Evolutionary conservation across 768 basidiomycete genomes (phyloP).

Genomic region (Leucosporidium scottii): DNA sequence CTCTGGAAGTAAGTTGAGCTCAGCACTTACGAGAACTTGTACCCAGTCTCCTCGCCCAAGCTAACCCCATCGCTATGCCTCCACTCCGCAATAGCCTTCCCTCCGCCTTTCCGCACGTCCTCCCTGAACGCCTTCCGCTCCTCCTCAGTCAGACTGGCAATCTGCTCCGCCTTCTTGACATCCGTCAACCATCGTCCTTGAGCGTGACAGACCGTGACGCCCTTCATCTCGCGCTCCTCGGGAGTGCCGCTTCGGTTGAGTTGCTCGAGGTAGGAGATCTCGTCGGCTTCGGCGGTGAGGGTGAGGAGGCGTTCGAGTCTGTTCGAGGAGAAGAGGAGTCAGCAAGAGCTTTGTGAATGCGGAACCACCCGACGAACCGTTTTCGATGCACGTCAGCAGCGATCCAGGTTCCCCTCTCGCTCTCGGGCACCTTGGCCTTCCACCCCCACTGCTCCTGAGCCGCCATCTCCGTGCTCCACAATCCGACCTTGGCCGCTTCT

Average conservation of each 20-base stretch:
- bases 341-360: background rate
- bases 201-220: conserved; percentile 14
- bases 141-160: background rate
- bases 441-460: conserved; percentile 29
- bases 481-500: conserved; percentile 7
- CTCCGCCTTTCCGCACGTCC: background rate
- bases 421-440: conserved; percentile 20
- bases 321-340: background rate
- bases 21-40: conserved; percentile 11
- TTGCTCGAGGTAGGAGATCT: conserved; percentile 9
- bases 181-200: conserved; percentile 18
- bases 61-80: conserved; percentile 2
- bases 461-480: background rate
- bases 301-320: conserved; percentile 21
- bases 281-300: conserved; percentile 13
- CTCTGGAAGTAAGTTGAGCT: no score
- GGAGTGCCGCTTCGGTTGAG: conserved; percentile 20
- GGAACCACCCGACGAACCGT: conserved; percentile 6
- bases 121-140: no score
- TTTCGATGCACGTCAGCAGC: conserved; percentile 14
- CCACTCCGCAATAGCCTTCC: conserved; percentile 12
- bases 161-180: conserved; percentile 4
- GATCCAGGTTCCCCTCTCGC: conserved; percentile 9
- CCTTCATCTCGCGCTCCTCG: conserved; percentile 10
- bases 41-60: conserved; percentile 10